Evolutionary conservation across 139 green algal genomes (phyloP).

Genomic region (Cymbomonas tetramitiformis): DNA sequence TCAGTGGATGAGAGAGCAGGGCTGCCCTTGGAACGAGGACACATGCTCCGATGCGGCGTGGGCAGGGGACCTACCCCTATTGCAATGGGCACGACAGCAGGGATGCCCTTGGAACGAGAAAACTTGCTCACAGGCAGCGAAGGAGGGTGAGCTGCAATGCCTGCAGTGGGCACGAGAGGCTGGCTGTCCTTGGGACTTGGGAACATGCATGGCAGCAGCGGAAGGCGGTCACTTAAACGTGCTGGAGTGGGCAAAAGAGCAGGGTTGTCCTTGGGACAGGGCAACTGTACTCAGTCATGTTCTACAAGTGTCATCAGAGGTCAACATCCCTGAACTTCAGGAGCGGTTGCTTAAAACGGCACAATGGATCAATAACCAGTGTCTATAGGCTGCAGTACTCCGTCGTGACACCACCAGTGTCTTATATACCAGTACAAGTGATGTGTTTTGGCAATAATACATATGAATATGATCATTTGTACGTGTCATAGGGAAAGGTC

Average conservation of each 20-base stretch:
- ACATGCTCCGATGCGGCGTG: background rate
- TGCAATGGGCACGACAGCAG: conserved; percentile 1
- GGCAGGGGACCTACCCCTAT: background rate
- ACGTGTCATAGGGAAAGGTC: no score
- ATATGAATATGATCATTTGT: no score
- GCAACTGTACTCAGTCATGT: no score
- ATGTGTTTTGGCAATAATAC: no score
- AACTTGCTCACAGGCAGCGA: background rate
- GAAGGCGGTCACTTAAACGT: conserved; percentile 2
- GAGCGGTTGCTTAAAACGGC: no score
- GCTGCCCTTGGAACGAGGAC: conserved; percentile 11
- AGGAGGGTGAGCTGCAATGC: background rate
- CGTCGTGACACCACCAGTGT: no score
- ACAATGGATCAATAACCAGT: no score
- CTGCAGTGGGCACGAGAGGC: conserved; percentile 5
- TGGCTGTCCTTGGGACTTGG: conserved; percentile 4
- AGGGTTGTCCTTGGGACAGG: background rate
- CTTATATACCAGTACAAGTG: no score
- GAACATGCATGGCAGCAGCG: background rate
- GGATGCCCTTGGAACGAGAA: conserved; percentile 10
- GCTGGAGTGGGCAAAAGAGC: background rate
- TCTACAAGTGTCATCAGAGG: no score
- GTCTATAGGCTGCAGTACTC: no score
- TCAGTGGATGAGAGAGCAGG: conserved; percentile 4
- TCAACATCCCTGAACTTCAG: no score